These are phyloP conservation scores for Actinomortierella wolfii DNA, from an alignment of 371 early-diverging fungal genomes.

Conservation along the genomic window DNA sequence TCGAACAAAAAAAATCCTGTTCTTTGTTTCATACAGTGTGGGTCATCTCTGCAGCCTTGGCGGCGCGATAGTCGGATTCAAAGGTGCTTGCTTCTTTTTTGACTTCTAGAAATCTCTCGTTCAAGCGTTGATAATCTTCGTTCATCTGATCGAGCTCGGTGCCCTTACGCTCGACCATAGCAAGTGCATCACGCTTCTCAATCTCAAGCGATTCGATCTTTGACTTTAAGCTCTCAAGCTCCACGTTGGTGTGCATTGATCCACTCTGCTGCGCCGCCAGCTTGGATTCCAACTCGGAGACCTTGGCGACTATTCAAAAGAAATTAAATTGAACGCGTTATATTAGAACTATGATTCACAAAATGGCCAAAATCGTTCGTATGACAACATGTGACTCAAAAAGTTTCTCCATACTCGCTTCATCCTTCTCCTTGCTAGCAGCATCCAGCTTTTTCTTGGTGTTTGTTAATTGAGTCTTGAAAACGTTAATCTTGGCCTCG, in stretches of 20 bases:
- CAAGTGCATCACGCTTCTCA: constrained; percentile 31
- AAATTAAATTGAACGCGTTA: background rate
- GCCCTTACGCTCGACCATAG: constrained; percentile 32
- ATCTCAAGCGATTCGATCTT: constrained; percentile 26
- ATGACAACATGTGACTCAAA: too few species aligned
- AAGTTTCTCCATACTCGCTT: constrained; percentile 19
- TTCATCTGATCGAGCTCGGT: constrained; percentile 34
- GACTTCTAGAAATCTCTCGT: constrained; percentile 24
- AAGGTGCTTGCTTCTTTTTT: constrained; percentile 29
- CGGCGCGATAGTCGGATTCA: constrained; percentile 39
- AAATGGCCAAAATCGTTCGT: background rate
- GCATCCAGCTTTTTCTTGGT: constrained; percentile 47
- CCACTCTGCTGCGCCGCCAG: constrained; percentile 32
- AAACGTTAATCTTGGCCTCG: constrained; percentile 29
- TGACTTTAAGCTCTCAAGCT: constrained; percentile 22
- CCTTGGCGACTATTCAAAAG: constrained; percentile 13
- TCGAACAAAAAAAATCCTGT: too few species aligned
- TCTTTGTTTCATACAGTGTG: constrained; percentile 18
- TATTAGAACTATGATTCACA: background rate
- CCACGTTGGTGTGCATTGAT: constrained; percentile 25
- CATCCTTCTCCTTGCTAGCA: constrained; percentile 35
- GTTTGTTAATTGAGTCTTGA: constrained; percentile 36
- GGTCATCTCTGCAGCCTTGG: constrained; percentile 38
- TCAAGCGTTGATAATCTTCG: constrained; percentile 31
- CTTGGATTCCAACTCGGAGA: constrained; percentile 20